phyloP scores from a whole-genome alignment of 2,329 filamentous ascomycete genomes.

The Cladosporium halotolerans region DNA sequence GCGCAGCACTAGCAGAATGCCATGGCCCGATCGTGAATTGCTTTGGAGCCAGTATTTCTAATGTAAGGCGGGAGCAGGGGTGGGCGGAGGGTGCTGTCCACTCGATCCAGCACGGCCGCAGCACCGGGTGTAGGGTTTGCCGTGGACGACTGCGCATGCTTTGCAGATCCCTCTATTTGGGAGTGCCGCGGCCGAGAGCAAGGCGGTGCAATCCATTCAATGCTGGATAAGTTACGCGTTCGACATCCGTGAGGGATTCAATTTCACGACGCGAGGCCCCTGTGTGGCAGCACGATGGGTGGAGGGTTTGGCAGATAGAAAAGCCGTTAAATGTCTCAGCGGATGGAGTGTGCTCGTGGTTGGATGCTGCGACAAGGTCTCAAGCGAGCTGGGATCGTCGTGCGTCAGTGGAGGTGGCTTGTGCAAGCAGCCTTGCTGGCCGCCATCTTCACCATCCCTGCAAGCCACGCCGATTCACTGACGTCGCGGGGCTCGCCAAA shows the following conservation, averaged over 20 bases:
- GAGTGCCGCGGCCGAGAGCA: too few species aligned
- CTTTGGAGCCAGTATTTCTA: neutral
- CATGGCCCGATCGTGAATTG: neutral
- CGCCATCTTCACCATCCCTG: neutral
- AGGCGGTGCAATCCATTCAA: too few species aligned
- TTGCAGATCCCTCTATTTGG: neutral
- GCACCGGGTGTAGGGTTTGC: too few species aligned
- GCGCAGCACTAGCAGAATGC: neutral
- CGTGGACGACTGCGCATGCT: neutral
- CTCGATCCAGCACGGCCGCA: conserved; percentile 6
- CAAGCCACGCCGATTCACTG: neutral
- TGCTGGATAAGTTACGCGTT: too few species aligned
- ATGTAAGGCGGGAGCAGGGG: neutral
- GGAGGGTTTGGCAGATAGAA: too few species aligned
- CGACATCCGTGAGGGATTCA: too few species aligned
- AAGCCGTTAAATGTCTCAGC: too few species aligned
- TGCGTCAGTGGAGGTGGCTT: conserved; percentile 1
- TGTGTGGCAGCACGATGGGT: too few species aligned
- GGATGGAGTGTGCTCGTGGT: too few species aligned
- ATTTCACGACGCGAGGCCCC: too few species aligned
- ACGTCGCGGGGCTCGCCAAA: neutral
- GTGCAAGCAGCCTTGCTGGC: neutral
- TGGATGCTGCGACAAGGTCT: too few species aligned
- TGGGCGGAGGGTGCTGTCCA: conserved; percentile 1
- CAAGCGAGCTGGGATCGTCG: too few species aligned